Evolutionary conservation across 2,329 filamentous ascomycete species (phyloP).

Genomic region (Aureobasidium sp.): DNA sequence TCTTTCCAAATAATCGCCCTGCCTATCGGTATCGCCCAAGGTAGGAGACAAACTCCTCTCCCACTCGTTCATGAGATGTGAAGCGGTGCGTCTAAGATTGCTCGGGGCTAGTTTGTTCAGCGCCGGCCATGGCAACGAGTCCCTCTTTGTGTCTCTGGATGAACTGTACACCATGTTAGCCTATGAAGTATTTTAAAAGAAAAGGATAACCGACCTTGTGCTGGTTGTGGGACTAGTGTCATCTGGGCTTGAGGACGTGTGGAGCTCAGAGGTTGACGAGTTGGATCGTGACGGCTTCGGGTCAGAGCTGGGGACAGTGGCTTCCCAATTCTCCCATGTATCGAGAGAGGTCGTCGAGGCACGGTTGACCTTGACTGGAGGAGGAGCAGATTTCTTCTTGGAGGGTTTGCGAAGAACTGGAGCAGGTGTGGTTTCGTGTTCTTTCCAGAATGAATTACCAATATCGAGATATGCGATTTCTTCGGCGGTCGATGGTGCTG

Average conservation of each 20-base stretch:
- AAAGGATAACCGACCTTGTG: background rate
- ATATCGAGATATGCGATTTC: conserved; percentile 27
- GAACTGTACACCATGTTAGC: background rate
- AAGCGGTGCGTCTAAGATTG: conserved; percentile 76
- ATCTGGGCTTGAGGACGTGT: conserved; percentile 33
- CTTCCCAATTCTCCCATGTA: conserved; percentile 50
- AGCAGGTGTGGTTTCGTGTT: conserved; percentile 31
- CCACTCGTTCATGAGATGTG: conserved; percentile 83
- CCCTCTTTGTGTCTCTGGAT: conserved; percentile 26
- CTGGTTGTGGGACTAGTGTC: conserved; percentile 13
- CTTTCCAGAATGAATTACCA: conserved; percentile 38
- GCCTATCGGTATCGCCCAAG: background rate
- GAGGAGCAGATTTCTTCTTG: conserved; percentile 15
- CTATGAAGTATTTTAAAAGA: background rate
- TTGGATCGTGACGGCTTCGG: conserved; percentile 28
- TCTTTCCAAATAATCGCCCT: conserved; percentile 8
- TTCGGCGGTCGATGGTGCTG: background rate
- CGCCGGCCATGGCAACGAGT: conserved; percentile 56
- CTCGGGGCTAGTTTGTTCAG: conserved; percentile 66
- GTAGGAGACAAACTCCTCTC: conserved; percentile 60
- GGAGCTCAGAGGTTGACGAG: conserved; percentile 43
- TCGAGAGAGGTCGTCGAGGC: conserved; percentile 25
- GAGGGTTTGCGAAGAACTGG: conserved; percentile 11
- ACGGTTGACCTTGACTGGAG: conserved; percentile 29
- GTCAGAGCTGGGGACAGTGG: conserved; percentile 27